Evolutionary conservation across 2,329 filamentous ascomycete genomes (phyloP).

Genomic region (Aspergillus fumigatiaffinis): DNA sequence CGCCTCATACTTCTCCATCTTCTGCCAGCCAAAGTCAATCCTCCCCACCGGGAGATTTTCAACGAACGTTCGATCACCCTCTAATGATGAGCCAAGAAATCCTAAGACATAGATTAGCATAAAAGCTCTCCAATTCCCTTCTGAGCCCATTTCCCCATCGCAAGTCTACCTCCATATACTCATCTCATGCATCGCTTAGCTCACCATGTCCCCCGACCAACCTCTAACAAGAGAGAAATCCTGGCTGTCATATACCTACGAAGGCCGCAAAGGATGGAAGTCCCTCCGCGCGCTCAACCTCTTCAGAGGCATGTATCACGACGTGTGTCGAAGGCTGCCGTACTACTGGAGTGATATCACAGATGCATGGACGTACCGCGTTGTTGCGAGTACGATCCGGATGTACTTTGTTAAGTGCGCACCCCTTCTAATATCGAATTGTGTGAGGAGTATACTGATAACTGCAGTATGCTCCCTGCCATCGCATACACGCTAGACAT

Average conservation of each 20-base stretch:
- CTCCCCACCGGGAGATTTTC: background rate
- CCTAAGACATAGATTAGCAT: background rate
- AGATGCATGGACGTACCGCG: slow-evolving; percentile 54
- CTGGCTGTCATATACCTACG: slow-evolving; percentile 28
- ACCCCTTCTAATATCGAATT: no score
- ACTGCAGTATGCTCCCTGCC: slow-evolving; percentile 50
- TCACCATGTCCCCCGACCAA: slow-evolving; percentile 14
- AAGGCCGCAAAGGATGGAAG: slow-evolving; percentile 39
- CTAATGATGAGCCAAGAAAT: background rate
- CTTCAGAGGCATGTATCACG: slow-evolving; percentile 52
- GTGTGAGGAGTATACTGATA: no score
- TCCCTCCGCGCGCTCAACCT: slow-evolving; percentile 41
- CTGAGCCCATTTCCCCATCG: no score
- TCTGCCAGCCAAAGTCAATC: background rate
- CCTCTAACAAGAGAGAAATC: slow-evolving; percentile 26
- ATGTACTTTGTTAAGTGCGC: slow-evolving; percentile 54
- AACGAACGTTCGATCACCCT: background rate
- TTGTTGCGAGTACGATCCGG: slow-evolving; percentile 51
- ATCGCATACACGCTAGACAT: slow-evolving; percentile 58
- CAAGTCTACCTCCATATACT: no score
- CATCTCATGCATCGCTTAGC: slow-evolving; percentile 6
- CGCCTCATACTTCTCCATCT: background rate
- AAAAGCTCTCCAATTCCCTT: background rate
- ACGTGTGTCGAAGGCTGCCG: slow-evolving; percentile 49
- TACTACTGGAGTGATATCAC: slow-evolving; percentile 55